Base-by-base conservation (phyloP, 2,329 filamentous ascomycete genomes). In the Aspergillus calidoustus region DNA sequence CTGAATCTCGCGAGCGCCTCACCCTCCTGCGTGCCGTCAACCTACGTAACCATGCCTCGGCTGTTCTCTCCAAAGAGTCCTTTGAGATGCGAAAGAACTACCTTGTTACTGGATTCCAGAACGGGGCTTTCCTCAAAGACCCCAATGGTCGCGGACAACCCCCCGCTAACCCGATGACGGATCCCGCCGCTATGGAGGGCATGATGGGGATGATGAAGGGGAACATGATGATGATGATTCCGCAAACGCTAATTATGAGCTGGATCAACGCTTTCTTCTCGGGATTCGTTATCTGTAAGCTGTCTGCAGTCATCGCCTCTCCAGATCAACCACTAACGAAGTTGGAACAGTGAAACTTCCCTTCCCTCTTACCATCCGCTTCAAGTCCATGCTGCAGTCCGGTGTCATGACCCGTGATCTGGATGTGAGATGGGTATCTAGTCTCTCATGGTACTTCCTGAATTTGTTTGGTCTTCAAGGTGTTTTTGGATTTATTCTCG, bases 141-240 rank as follows among this genome's bases (percentile, higher is more conserved):
- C 93, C 93, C 1, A 91, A 95, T 58, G 87, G 84, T 72, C 89
- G 91, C 74, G 93, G 93, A 56, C 91, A 97, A 80, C 90, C 93
- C 3, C 90, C 93, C 22, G 88, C 92, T 43, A 99, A 98, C 79
- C 95, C 95, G 4, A 93, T 99, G 87, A 91, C 90, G 11, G 95
- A 99, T 77, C 96, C 96, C 23, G 90, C 90, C 52, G 92, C 92
- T 61, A 99, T 99, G 95, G 96, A 99, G 75, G 94, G 93, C 69
- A 99, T 99, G 95, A 99, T 99, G 95, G 94, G 95, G 69, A 97
- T 97, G 92, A 96, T 99, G 92, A 99, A 99, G 86, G 93, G 93
- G 61, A 97, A 99, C 76, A 97, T 99, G 91, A 94, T 95, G 67
- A 99, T 98, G 95, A 98, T 99, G 83, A 92, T 99, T 61, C 95